Base-by-base conservation (phyloP, 1,139 yeast genomes). In the Zygosaccharomyces sapae region DNA sequence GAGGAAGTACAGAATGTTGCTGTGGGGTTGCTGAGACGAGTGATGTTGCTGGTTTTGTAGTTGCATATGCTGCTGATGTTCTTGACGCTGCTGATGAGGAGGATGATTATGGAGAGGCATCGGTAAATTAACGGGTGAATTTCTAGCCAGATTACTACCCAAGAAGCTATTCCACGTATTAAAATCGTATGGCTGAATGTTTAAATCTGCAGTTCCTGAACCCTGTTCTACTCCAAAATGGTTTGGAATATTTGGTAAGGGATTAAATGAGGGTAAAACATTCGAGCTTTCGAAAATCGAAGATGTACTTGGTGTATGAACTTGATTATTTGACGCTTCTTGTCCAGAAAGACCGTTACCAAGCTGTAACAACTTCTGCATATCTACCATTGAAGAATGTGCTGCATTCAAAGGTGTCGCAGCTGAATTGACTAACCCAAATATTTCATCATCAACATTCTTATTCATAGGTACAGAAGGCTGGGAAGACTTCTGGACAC, bases 371-470 rank as follows among this genome's bases (percentile, higher is more conserved):
- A 53, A 42, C 16, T 40, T 46, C 19, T 55, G 53, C 24, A 55
- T 33, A 13, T 49, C 45, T 0, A 62, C 51, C 3, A 58, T 53
- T 3, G 65, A 55, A 2, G 50, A 24, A 2, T 56, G 46, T 2
- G 43, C 38, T 5, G 62, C 48, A 35, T 54, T 48, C 30, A 12
- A 27, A 8, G 60, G 55, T 16, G 53, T 47, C 3, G 63, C 52
- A 0, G 59, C 67, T 12, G 63, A 54, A 46, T 56, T 62, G 4
- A 62, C 55, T 53, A 62, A 57, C 25, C 52, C 55, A 38, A 56
- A 52, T 12, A 62, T 54, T 30, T 62, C 65, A 37, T 61, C 57
- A 41, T 54, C 57, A 20, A 61, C 48, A 33, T 41, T 41, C 20
- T 41, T 43, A 12, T 37, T 16, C 22, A 40, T 37, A 13, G 18